Evolutionary conservation across 176 grass and related monocot species (phyloP), one percentile per base, ranked within the genome.

Genomic region (Avena eriantha): DNA sequence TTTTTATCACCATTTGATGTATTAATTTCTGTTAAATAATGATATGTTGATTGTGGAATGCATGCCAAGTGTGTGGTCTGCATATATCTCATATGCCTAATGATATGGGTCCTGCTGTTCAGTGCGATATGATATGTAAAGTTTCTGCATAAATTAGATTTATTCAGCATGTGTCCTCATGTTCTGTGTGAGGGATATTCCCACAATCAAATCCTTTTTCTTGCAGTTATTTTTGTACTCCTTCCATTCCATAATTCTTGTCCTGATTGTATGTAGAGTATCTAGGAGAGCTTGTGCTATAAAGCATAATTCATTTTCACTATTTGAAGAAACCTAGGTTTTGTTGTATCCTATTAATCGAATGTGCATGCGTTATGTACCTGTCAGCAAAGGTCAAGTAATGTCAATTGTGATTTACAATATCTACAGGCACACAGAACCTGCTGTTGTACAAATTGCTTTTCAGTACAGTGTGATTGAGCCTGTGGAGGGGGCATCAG

Each of bases 401-500:
- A 57, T 41, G n/a, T 41, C n/a, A 77, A 66, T 88, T 47, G 22
- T 59, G 31, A 78, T 68, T 90, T 57, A 41, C 65, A 21, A 68
- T 89, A 58, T 87, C 87, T 89, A 8, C 77, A 98, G 96, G 87
- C 92, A 98, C 74, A 91, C 93, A 84, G 93, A 95, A 73, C 88
- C 92, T 82, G 90, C 93, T 81, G 80, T 98, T 89, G 61, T 98
- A 67, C 96, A 98, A 45, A 85, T 98, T 0, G 93, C 93, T 69
- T 98, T 98, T 86, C 96, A 98, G 69, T 98, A 95, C 69, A 96
- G 92, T 83, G 86, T 96, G 34, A 69, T 98, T 90, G 93, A 94
- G 73, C 93, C 92, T 82, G 58, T 77, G 12, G 49, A 90, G 83
- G 88, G 73, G 45, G 82, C 66, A 84, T 85, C 66, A 10, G 53